Evolutionary conservation across 257 asterid species (phyloP), one percentile per base, ranked within the genome.

Genomic region (Phtheirospermum japonicum): DNA sequence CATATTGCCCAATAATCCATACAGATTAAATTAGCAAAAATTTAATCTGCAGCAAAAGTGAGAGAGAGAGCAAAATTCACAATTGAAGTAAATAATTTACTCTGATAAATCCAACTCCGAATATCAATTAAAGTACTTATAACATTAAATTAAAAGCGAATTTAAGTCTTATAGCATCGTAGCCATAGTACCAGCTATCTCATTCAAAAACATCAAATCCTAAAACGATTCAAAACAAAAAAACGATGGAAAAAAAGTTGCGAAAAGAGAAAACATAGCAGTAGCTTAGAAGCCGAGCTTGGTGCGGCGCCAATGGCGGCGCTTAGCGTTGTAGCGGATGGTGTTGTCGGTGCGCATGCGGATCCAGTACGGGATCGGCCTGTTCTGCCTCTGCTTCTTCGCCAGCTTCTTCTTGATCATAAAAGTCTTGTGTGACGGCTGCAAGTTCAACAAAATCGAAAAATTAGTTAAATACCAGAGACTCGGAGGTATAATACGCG

Each of bases 261-360:
- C 16, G 26, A 42, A 42, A 19, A 62, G 0, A 12, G 61, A 28
- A 31, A 23, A 19, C 54, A 19, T 14, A 0, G 23, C 52, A 16
- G 52, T 11, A 2, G 69, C 73, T 79, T 61, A 79, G 76, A 76
- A 79, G 13, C 85, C 85, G 74, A 79, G 85, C 82, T 79, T 79
- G 67, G 85, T 79, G 59, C 85, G 85, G 72, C 85, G 82, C 85
- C 85, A 79, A 45, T 79, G 85, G 69, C 85, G 82, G 70, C 85
- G 85, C 79, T 79, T 79, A 67, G 81, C 85, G 65, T 79, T 79
- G 85, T 76, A 79, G 71, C 79, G 77, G 66, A 79, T 79, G 67
- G 85, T 79, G 65, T 79, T 79, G 71, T 76, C 85, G 17, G 85
- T 79, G 18, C 82, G 74, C 82, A 79, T 70, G n/a, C 85, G 72